Evolutionary conservation across 441 rosid genomes (phyloP).

Genomic region (Daphne laureola): DNA sequence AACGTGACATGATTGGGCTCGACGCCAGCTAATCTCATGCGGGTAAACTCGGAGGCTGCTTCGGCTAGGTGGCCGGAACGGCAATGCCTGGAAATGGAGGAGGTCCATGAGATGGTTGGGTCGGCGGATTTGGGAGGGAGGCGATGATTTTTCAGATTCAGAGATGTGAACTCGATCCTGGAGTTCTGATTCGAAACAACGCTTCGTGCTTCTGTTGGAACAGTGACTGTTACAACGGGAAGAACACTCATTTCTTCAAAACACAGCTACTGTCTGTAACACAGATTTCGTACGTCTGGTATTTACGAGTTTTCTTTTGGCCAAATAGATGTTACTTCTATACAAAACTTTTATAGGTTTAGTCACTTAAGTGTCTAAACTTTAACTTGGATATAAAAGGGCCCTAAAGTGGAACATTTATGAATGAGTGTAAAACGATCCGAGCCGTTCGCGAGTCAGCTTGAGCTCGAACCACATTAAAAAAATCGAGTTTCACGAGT

Average conservation of each 20-base stretch:
- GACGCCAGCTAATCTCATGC: constrained; percentile 46
- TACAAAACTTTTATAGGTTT: too few species aligned
- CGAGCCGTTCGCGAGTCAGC: too few species aligned
- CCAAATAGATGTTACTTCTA: too few species aligned
- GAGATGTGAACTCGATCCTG: constrained; percentile 4
- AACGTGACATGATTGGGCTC: constrained; percentile 66
- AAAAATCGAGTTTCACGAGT: too few species aligned
- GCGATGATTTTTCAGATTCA: constrained; percentile 18
- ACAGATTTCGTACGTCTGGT: too few species aligned
- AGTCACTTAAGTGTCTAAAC: too few species aligned
- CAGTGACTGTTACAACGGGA: constrained; percentile 26
- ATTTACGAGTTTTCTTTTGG: too few species aligned
- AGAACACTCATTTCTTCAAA: constrained; percentile 21
- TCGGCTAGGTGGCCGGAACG: constrained; percentile 40
- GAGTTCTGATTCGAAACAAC: constrained; percentile 12
- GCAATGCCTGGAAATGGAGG: constrained; percentile 53
- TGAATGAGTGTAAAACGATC: too few species aligned
- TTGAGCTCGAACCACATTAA: too few species aligned
- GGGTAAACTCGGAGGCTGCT: constrained; percentile 44
- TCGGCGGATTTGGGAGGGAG: constrained; percentile 13
- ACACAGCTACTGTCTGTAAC: constrained; percentile 1
- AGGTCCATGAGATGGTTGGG: constrained; percentile 52
- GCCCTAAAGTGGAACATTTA: too few species aligned
- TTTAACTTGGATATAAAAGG: too few species aligned
- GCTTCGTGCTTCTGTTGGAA: constrained; percentile 18